Evolutionary conservation across 306 rosid species (phyloP), one percentile per base, ranked within the genome.

Genomic region (Quercus variabilis): DNA sequence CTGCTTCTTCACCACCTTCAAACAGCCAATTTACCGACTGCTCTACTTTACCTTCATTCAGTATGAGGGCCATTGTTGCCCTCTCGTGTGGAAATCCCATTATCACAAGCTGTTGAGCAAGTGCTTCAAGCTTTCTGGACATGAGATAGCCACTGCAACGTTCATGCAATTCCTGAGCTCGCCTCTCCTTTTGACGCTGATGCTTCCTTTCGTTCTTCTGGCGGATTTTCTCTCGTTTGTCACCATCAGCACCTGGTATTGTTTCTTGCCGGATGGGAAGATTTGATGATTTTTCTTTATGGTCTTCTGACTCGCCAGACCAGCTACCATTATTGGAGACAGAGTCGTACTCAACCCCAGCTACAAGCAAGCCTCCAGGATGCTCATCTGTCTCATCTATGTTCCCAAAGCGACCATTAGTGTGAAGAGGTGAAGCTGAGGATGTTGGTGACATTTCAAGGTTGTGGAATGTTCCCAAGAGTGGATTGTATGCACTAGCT

Each of bases 301-400:
- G 98, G 75, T 92, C 98, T 80, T 93, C 99, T 1, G 99, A 96
- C 87, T 96, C 99, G 59, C 99, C 98, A 60, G 98, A 96, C 91
- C 98, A 96, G 88, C 99, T 96, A 80, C 89, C 99, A 78, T 89
- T 96, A 67, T 93, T 96, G 30, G 99, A 96, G 87, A 93, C 91
- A 80, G 98, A 88, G 90, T 96, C 99, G 86, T 89, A 91, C 90
- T 96, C 99, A 62, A 57, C 67, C 75, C 88, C 88, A 20, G 96
- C 73, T 46, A 85, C 86, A 68, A 77, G 75, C 4, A 88, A 86
- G 80, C 84, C 89, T 52, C 85, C 97, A 41, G 97, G 86, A 71
- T 90, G 97, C 71, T 92, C 98, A 77, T 95, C 99, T 70, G 94
- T 88, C 77, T 91, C 99, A 64, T 96, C 98, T 79, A 96, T 96